Base-by-base conservation (phyloP, 768 basidiomycete genomes). In the Sporobolomyces roseus region DNA sequence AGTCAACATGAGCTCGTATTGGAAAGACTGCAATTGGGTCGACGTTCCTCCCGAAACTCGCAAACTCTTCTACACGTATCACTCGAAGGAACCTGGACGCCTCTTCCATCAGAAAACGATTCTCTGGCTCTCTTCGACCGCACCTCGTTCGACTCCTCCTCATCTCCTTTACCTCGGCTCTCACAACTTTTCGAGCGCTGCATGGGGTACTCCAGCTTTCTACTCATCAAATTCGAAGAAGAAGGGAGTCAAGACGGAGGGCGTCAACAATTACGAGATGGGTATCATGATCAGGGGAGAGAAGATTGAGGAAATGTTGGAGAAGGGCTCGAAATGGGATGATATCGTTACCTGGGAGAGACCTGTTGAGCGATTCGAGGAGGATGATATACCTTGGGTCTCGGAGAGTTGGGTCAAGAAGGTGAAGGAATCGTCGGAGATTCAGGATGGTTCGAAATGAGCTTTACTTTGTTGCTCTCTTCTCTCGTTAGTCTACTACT, bases 61-160 rank as follows among this genome's bases (percentile, higher is more conserved):
- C 13, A 12, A 25, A 16, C n/a, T 62, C 29, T 73, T 73, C 55
- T 53, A 56, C 60, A 43, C 66, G 41, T 73, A 73, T 53, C 5
- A 9, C 17, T 69, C 72, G 36, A 69, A 69, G 27, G 68, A 69
- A 45, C 17, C 25, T 13, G 64, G 67, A 2, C 60, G 61, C 8
- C 64, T 73, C 29, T 73, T 73, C 45, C 72, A 73, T 50, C 45
- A 65, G 43, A 73, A 73, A 56, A 13, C 36, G 9, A 30, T 63
- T 48, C 36, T 69, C 32, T 68, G 59, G 49, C 32, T 48, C 13
- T 12, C 8, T 38, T n/a, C 27, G 2, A 2, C 25, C 4, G 9
- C 45, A 7, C 5, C 48, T 6, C 2, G 9, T 8, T n/a, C 60
- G 3, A 16, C 52, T 25, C 48, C 55, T 10, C 33, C 30, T 23